Percentiles rank a stretch among this genome's conserved stretches.
phyloP scores from a whole-genome alignment of 768 basidiomycete genomes.

The Mycena alexandri region DNA sequence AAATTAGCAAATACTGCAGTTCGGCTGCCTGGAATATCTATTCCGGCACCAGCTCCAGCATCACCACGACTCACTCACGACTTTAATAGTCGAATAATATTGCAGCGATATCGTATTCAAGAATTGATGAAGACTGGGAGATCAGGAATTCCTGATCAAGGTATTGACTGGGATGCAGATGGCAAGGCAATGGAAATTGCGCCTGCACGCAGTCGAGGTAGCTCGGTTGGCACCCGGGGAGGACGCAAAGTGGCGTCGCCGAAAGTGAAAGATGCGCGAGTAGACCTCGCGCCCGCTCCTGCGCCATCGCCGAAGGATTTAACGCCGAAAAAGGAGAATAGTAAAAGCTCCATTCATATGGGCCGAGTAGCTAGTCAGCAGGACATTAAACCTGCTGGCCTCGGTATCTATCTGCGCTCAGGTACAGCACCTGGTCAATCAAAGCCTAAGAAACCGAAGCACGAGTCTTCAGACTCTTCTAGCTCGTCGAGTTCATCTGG shows the following conservation, averaged over 20 bases:
- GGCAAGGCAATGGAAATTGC: background rate
- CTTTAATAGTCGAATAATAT: background rate
- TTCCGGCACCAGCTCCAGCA: too few relatives aligned
- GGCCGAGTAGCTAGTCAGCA: background rate
- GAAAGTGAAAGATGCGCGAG: too few relatives aligned
- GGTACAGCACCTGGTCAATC: too few relatives aligned
- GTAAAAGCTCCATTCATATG: too few relatives aligned
- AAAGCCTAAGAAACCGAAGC: too few relatives aligned
- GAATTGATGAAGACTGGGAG: background rate
- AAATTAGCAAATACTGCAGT: too few relatives aligned
- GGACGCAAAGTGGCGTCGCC: too few relatives aligned
- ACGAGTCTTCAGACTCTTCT: too few relatives aligned
- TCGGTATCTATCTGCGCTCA: too few relatives aligned
- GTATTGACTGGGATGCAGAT: constrained; percentile 2
- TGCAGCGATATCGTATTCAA: constrained; percentile 2
- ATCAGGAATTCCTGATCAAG: constrained; percentile 5
- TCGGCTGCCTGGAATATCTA: too few relatives aligned
- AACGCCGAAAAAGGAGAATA: too few relatives aligned
- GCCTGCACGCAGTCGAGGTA: background rate
- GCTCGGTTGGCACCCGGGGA: background rate
- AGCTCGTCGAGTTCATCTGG: too few relatives aligned
- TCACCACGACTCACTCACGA: background rate
- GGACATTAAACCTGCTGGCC: background rate
- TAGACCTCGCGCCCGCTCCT: background rate
- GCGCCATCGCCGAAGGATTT: background rate